A percentile compares a stretch with the other conserved stretches of the same genome.
These are phyloP conservation scores for Trichoderma koningii DNA, from an alignment of 2,329 filamentous ascomycete genomes.

Conservation along the genomic window DNA sequence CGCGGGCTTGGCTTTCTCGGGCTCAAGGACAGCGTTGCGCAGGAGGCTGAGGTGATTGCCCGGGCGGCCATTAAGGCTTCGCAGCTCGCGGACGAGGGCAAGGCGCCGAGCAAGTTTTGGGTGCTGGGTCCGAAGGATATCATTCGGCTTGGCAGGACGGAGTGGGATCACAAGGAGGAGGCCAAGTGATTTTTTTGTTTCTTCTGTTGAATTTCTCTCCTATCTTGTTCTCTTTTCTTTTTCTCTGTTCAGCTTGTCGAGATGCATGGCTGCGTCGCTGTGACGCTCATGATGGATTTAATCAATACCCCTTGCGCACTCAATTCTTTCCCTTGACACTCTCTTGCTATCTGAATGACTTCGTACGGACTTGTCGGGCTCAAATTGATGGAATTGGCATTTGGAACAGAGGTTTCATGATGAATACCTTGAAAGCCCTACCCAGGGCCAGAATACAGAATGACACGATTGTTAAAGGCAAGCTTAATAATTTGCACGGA, in stretches of 20 bases:
- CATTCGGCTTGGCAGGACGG: slow-evolving; percentile 64
- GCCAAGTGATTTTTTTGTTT: background rate
- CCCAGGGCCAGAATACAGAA: background rate
- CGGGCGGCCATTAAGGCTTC: slow-evolving; percentile 65
- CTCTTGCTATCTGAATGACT: background rate
- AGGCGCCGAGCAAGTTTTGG: slow-evolving; percentile 63
- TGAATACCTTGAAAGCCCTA: too few relatives aligned
- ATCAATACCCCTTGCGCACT: background rate
- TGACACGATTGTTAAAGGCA: background rate
- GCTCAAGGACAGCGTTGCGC: slow-evolving; percentile 67
- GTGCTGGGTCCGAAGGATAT: slow-evolving; percentile 63
- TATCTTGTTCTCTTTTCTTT: background rate
- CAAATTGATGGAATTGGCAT: background rate
- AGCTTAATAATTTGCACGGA: background rate
- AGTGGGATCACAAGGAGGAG: slow-evolving; percentile 46
- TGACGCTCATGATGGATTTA: background rate
- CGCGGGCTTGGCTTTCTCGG: slow-evolving; percentile 57
- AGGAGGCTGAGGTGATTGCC: slow-evolving; percentile 74
- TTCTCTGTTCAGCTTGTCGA: background rate
- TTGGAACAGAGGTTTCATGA: background rate
- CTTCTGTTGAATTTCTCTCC: background rate
- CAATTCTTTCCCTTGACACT: background rate
- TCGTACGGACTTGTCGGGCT: background rate
- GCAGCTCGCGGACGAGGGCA: slow-evolving; percentile 59
- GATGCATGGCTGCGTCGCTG: background rate